Evolutionary conservation across 1,284 basidiomycete species (phyloP), one percentile per base, ranked within the genome.

Genomic region (Pseudozyma thailandica): DNA sequence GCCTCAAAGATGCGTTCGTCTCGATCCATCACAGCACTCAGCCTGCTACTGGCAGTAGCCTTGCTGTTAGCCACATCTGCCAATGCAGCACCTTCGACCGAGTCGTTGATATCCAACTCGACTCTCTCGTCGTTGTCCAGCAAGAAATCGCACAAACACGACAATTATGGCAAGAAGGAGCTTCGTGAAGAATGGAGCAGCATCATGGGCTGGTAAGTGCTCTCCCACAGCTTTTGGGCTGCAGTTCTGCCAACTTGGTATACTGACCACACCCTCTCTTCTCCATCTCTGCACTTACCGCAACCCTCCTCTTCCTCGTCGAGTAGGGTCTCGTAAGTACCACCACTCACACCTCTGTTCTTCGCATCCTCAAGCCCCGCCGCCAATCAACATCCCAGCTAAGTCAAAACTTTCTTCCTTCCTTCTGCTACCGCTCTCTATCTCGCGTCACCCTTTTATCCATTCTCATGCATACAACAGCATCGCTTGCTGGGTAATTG

Each of bases 401-500:
- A 66, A 66, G 63, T 66, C 62, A 50, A 52, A 43, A 15, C 23
- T 54, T 26, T 20, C 46, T 48, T 12, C 10, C 25, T 49, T 37
- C 50, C 37, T 27, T 46, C 33, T 48, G n/a, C n/a, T n/a, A n/a
- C n/a, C 51, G 31, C 47, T 26, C 42, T 50, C 56, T 31, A 12
- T n/a, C 15, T 44, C 46, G 31, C 23, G 4, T 13, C 35, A 30
- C 50, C 26, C 39, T 39, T 26, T 20, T 2, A 23, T 21, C 31
- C 18, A 28, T 18, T 20, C 42, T n/a, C 31, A 41, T 26, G 45
- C 44, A 41, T 21, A 6, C 54, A 65, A 66, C 61, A 72, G 68
- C 26, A 78, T 81, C 59, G 74, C 79, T 47, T 79, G 77, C 72
- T 81, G 79, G 79, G 79, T 81, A 76, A 77, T 78, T 74, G 79